Percentiles rank a stretch among this genome's conserved stretches.
Evolutionary conservation across 2,329 filamentous ascomycete genomes (phyloP).

Genomic region (Sporothrix pseudoabietina): DNA sequence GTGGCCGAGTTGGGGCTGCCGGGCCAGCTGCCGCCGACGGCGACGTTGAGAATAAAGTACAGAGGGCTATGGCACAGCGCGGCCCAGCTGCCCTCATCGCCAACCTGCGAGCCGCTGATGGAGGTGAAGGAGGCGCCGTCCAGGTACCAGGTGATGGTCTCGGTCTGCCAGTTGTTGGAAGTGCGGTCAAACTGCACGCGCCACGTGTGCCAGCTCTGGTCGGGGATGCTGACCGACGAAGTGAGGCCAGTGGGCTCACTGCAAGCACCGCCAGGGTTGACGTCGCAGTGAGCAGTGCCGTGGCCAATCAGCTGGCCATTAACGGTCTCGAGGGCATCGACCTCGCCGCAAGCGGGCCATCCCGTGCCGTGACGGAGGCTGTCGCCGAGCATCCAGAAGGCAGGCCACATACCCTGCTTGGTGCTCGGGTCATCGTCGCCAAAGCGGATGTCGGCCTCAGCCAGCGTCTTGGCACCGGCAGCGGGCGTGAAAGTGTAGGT

Average conservation of each 20-base stretch:
- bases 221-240: conserved; percentile 44
- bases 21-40: conserved; percentile 49
- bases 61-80: conserved; percentile 48
- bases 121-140: conserved; percentile 50
- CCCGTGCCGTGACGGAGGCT: conserved; percentile 46
- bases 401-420: conserved; percentile 59
- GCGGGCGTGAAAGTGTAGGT: conserved; percentile 49
- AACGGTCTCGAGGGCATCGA: conserved; percentile 57
- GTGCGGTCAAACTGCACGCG: conserved; percentile 52
- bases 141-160: conserved; percentile 54
- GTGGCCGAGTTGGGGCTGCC: conserved; percentile 43
- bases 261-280: conserved; percentile 50
- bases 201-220: conserved; percentile 54
- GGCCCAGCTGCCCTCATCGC: conserved; percentile 49
- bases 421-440: conserved; percentile 43
- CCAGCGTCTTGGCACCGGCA: conserved; percentile 48
- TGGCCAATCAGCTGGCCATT: conserved; percentile 50
- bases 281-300: conserved; percentile 54
- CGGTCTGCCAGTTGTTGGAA: conserved; percentile 47
- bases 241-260: conserved; percentile 51
- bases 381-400: conserved; percentile 58
- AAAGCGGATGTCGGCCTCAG: conserved; percentile 50
- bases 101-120: conserved; percentile 48
- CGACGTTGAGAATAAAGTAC: conserved; percentile 53
- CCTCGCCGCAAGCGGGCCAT: conserved; percentile 56